Evolutionary conservation across 306 rosid genomes (phyloP).

Genomic region (Acmispon strigosus): DNA sequence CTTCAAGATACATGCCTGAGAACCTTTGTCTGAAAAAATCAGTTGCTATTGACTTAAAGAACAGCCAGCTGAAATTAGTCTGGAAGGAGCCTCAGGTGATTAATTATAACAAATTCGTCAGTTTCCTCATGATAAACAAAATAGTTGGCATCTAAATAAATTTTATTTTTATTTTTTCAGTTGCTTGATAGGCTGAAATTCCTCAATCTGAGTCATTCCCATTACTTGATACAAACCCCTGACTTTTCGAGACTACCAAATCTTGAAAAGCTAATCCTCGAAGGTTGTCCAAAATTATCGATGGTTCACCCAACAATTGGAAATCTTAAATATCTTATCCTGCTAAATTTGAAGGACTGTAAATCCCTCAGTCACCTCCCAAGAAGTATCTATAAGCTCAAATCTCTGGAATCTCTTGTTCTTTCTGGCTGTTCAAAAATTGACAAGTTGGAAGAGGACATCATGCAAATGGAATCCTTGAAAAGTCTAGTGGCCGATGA

Average conservation of each 20-base stretch:
- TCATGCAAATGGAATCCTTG: slow-evolving; percentile 3
- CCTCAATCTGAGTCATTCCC: slow-evolving; percentile 9
- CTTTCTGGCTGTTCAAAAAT: neutral
- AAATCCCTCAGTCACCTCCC: slow-evolving; percentile 2
- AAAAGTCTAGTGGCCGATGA: neutral
- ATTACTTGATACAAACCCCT: neutral
- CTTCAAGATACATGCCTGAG: neutral
- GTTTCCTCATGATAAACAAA: neutral
- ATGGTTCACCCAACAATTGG: neutral
- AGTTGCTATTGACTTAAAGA: neutral
- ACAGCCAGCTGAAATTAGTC: neutral
- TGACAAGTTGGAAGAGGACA: slow-evolving; percentile 7
- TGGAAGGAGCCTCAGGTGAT: neutral
- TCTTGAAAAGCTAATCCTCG: neutral
- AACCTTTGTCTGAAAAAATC: neutral
- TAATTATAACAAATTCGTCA: neutral
- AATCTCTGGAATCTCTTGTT: neutral
- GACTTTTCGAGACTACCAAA: neutral
- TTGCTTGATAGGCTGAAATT: neutral
- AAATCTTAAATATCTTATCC: neutral
- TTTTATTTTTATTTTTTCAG: neutral
- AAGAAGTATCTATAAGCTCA: neutral
- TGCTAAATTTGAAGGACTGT: slow-evolving; percentile 2
- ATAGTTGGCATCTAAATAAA: neutral
- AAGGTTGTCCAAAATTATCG: neutral